Evolutionary conservation across 495 filamentous ascomycete species (phyloP).

Genomic region (Pyronema omphalodes): DNA sequence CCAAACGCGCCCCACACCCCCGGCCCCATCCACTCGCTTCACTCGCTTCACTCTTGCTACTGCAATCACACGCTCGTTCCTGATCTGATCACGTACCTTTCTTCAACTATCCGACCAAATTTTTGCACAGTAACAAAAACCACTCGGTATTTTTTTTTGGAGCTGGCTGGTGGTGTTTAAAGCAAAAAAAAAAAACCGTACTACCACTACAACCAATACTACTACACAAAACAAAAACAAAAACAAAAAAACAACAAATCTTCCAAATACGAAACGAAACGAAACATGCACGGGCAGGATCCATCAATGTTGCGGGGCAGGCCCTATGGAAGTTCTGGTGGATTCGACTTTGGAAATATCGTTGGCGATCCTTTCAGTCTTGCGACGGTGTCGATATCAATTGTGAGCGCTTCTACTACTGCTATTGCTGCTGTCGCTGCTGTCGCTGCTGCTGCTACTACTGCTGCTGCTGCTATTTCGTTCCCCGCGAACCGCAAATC

Average conservation of each 20-base stretch:
- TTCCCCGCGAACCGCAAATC: background rate
- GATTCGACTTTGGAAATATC: constrained; percentile 68
- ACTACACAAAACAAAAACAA: no score
- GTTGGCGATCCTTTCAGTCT: constrained; percentile 92
- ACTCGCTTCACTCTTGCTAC: no score
- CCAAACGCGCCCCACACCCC: background rate
- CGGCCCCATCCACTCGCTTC: background rate
- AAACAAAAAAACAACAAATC: constrained; percentile 52
- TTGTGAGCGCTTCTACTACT: constrained; percentile 38
- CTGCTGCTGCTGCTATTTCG: background rate
- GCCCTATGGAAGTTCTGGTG: constrained; percentile 33
- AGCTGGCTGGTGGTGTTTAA: constrained; percentile 31
- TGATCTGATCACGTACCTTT: background rate
- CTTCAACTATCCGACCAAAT: background rate
- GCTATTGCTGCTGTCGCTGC: no score
- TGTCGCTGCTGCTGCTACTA: constrained; percentile 14
- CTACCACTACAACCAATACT: no score
- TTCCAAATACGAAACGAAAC: constrained; percentile 62
- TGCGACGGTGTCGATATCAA: constrained; percentile 78
- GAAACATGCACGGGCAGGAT: constrained; percentile 53
- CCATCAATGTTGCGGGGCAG: constrained; percentile 26
- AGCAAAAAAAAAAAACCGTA: no score
- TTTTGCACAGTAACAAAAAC: no score
- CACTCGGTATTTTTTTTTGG: no score
- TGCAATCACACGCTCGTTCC: background rate